These are phyloP conservation scores for Spizellomyces sp. DNA, from an alignment of 192 early-diverging fungal genomes.

Conservation along the genomic window DNA sequence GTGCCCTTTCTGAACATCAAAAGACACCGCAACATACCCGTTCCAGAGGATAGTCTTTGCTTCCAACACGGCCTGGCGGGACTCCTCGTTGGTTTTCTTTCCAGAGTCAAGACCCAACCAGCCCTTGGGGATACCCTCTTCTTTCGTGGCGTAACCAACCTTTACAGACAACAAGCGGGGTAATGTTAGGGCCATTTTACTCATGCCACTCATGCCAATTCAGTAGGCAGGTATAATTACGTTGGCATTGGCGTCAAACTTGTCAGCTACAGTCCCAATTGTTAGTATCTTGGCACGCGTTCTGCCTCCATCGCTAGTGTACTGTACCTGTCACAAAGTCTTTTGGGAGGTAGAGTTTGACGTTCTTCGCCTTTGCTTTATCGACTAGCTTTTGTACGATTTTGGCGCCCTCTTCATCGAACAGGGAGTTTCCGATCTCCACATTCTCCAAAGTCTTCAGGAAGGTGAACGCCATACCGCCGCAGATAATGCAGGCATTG, in stretches of 20 bases:
- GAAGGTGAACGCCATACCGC: constrained; percentile 99
- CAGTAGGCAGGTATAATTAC: constrained; percentile 23
- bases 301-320: background rate
- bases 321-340: constrained; percentile 73
- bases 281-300: background rate
- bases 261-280: constrained; percentile 61
- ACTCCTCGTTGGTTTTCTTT: constrained; percentile 73
- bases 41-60: constrained; percentile 99
- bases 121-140: constrained; percentile 83
- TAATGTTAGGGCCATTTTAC: too few relatives aligned
- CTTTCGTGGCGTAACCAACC: constrained; percentile 83
- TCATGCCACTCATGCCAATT: too few relatives aligned
- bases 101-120: constrained; percentile 95
- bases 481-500: constrained; percentile 62
- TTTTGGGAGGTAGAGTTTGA: constrained; percentile 85
- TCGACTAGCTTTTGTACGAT: constrained; percentile 81
- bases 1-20: background rate
- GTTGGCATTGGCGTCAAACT: constrained; percentile 78
- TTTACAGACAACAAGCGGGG: background rate
- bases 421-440: constrained; percentile 91
- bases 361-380: constrained; percentile 88
- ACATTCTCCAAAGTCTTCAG: constrained; percentile 86
- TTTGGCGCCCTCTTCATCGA: constrained; percentile 83
- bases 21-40: constrained; percentile 51
- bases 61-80: constrained; percentile 62